Conservation (phyloP, 176 grass and related monocot species). For the Ampelocalamus luodianensis region DNA sequence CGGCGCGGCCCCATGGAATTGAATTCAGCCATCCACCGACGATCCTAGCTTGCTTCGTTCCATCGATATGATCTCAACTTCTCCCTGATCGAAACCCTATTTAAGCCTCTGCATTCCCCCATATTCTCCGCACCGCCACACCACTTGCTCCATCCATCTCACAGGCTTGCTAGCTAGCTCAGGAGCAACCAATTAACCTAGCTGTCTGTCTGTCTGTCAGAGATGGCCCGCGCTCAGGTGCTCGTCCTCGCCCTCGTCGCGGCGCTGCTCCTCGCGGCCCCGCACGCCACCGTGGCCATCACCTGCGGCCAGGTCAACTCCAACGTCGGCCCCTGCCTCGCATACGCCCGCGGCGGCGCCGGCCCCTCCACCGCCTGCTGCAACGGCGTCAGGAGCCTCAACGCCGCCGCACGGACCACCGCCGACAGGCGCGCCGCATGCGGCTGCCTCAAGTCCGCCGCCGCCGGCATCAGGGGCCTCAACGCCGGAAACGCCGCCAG, state of each 20-base stretch:
- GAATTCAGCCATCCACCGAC: too few species aligned
- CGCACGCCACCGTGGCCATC: background rate
- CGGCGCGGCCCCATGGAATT: too few species aligned
- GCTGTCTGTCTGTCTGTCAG: too few species aligned
- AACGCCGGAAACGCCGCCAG: slow-evolving; percentile 38
- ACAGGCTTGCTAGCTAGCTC: too few species aligned
- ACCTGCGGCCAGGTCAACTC: slow-evolving; percentile 48
- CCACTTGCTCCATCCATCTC: background rate
- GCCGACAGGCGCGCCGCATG: slow-evolving; percentile 46
- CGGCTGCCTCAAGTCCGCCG: slow-evolving; percentile 47
- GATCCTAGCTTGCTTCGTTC: too few species aligned
- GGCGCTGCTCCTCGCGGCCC: slow-evolving; percentile 25
- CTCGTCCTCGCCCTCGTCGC: background rate
- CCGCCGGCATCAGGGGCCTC: slow-evolving; percentile 14
- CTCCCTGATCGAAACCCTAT: background rate
- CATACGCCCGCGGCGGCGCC: slow-evolving; percentile 40
- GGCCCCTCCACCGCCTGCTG: slow-evolving; percentile 32
- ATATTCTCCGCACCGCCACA: background rate
- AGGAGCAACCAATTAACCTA: too few species aligned
- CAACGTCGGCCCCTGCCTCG: slow-evolving; percentile 34
- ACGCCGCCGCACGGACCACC: background rate
- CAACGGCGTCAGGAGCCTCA: slow-evolving; percentile 43
- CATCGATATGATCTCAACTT: too few species aligned
- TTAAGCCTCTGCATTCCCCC: slow-evolving; percentile 8
- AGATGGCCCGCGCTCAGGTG: background rate